Base-by-base conservation (phyloP, 257 asterid genomes). In the Nicotiana otophora region DNA sequence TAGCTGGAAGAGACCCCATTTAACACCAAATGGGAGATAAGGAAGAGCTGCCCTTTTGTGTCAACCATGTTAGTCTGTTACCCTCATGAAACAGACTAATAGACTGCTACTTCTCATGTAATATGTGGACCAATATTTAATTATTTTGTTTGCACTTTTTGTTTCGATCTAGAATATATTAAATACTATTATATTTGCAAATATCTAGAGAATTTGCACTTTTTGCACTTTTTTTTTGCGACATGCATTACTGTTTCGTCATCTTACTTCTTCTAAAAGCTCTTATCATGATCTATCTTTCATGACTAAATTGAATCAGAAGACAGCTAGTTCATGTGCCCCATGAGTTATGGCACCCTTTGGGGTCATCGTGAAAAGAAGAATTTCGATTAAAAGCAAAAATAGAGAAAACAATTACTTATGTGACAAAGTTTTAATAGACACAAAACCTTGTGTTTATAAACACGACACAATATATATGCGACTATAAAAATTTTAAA, bases 51-150 rank as follows among this genome's bases (percentile, higher is more conserved):
- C 20, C 78, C 78, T 69, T 72, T 6, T 46, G 33, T 11, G 33
- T 69, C 34, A 39, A 10, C 78, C 78, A 72, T 72, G 78, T 72
- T 72, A 46, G 48, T 20, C 48, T 72, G 78, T 23, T 72, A 72
- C 61, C 61, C 36, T 46, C 19, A 20, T 39, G 48, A 12, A 46
- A 20, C 61, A 46, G 78, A 72, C 39, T 72, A 67, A 39, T 4
- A 69, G 20, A 46, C 1, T 46, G 78, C 36, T 72, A 72, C 31
- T 66, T 30, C 20, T 72, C 78, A 14, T 31, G 74, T 72, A 72
- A 3, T 39, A 7, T 12, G 78, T 72, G 61, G 39, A 72, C 61
- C 36, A 20, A 20, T 46, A 42, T 15, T 7, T 26, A 42, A 46
- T 46, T 42, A 72, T 46, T 12, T 72, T 51, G 57, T 11, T 11